Base-by-base conservation (phyloP, 2,329 filamentous ascomycete species). In the Sporothrix pallida region DNA sequence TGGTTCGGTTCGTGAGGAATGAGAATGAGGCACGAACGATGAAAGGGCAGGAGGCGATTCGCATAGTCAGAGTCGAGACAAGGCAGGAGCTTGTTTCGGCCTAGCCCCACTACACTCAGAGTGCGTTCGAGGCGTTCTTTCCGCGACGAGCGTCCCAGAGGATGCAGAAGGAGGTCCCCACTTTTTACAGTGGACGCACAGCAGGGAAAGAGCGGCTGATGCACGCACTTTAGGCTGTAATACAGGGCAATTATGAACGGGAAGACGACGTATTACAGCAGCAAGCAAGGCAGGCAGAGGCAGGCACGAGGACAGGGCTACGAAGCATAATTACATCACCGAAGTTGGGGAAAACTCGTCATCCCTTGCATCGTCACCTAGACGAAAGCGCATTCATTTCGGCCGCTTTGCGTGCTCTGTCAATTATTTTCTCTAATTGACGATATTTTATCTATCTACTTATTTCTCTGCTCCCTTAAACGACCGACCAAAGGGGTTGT, bases 1-100 rank as follows among this genome's bases (percentile, higher is more conserved):
- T 65, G 60, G 60, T 44, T 2, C 7, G 31, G 7, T 37, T 56
- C 17, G 60, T 20, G 37, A 44, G 60, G 62, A 65, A 65, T 65
- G 62, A 46, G 46, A 12, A 65, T 26, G 23, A 46, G 62, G 62
- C 31, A n/a, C 37, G 60, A 63, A 42, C 23, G 23, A 9, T 37
- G 31, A 20, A 20, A 20, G 17, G 6, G 26, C n/a, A 44, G 9
- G 60, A 65, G 60, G 60, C 60, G 10, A 63, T 63, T 63, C 62
- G 13, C 26, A 13, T 50, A 50, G 48, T 50, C 12, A 17, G n/a
- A 26, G 42, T 46, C n/a, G 42, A 67, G 42, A 48, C 42, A 67
- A 20, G 23, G 62, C 42, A 67, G 62, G 62, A 63, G 60, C 60
- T 65, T 46, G 37, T 65, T 67, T 67, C 62, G 62, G 62, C 60